Evolutionary conservation across 352 stramenopile species (phyloP), one percentile per base, ranked within the genome.

Genomic region (Pelagophyceae sp.): DNA sequence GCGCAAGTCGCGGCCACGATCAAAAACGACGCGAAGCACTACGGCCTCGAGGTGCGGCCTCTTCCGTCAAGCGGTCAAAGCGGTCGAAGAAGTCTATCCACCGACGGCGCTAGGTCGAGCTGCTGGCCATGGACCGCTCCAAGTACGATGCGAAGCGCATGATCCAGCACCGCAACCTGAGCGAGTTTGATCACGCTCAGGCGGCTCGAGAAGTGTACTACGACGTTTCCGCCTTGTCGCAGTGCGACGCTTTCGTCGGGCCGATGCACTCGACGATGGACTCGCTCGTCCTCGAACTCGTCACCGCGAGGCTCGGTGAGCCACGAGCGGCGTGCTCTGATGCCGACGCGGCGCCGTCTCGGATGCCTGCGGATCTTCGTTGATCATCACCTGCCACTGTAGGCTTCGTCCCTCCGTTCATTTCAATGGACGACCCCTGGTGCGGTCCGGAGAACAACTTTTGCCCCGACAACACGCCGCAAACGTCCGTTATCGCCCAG

Each of bases 351-450:
- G n/a, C n/a, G n/a, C n/a, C n/a, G n/a, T n/a, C n/a, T n/a, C n/a
- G n/a, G n/a, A n/a, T n/a, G n/a, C n/a, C n/a, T n/a, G n/a, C n/a
- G n/a, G n/a, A n/a, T n/a, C n/a, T n/a, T n/a, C n/a, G n/a, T n/a
- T n/a, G n/a, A n/a, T n/a, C n/a, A n/a, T n/a, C n/a, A n/a, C n/a
- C n/a, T n/a, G n/a, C n/a, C n/a, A n/a, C n/a, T n/a, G n/a, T n/a
- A n/a, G n/a, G 45, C 45, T 54, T 23, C 23, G 45, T n/a, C 15
- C 54, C 54, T 2, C 54, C 54, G 15, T 63, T 63, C 54, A 63
- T 63, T 27, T 63, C 54, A 15, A 63, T 63, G 54, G 54, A 63
- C 54, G 54, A 63, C 54, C 54, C 54, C 54, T 63, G 54, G 54
- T 63, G 54, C 54, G 54, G 15, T 2, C 6, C 6, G 15, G 15